phyloP scores from a whole-genome alignment of 2,329 filamentous ascomycete species.

The Beauveria sp. region DNA sequence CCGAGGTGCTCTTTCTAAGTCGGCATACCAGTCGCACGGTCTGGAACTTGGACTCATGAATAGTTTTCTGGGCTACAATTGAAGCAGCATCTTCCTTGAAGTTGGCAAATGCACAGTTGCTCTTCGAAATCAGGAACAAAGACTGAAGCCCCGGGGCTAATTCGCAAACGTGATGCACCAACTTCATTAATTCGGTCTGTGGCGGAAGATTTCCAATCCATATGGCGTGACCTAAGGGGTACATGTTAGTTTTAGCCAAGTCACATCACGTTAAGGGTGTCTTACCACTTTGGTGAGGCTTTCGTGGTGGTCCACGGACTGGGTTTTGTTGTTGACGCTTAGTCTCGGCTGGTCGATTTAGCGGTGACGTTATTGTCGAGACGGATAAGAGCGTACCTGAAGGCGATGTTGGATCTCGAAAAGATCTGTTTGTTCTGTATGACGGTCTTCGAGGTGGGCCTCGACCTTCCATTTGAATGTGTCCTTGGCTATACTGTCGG shows the following conservation, averaged over 20 bases:
- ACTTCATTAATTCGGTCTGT: slow-evolving; percentile 67
- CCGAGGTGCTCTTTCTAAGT: slow-evolving; percentile 44
- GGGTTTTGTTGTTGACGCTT: not conserved
- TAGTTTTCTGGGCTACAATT: slow-evolving; percentile 66
- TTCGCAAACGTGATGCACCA: slow-evolving; percentile 87
- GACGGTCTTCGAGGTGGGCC: not conserved
- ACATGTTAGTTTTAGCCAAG: slow-evolving; percentile 4
- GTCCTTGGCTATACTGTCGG: not conserved
- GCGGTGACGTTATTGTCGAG: not conserved
- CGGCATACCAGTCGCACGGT: slow-evolving; percentile 80
- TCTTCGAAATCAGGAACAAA: slow-evolving; percentile 90
- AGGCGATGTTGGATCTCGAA: not conserved
- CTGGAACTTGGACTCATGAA: slow-evolving; percentile 87
- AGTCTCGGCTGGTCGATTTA: not conserved
- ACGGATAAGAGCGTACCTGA: not conserved
- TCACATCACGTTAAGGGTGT: slow-evolving; percentile 7
- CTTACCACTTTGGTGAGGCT: slow-evolving; percentile 56
- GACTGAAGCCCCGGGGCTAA: slow-evolving; percentile 76
- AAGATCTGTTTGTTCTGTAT: not conserved
- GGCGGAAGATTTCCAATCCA: slow-evolving; percentile 95
- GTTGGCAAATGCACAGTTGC: slow-evolving; percentile 95
- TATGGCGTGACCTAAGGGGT: slow-evolving; percentile 64
- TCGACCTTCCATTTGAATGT: not conserved
- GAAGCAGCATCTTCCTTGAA: slow-evolving; percentile 77
- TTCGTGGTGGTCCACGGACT: slow-evolving; percentile 42